These are phyloP conservation scores for Leptomonas pyrrhocoris DNA, from an alignment of 208 protist genomes.

Conservation along the genomic window DNA sequence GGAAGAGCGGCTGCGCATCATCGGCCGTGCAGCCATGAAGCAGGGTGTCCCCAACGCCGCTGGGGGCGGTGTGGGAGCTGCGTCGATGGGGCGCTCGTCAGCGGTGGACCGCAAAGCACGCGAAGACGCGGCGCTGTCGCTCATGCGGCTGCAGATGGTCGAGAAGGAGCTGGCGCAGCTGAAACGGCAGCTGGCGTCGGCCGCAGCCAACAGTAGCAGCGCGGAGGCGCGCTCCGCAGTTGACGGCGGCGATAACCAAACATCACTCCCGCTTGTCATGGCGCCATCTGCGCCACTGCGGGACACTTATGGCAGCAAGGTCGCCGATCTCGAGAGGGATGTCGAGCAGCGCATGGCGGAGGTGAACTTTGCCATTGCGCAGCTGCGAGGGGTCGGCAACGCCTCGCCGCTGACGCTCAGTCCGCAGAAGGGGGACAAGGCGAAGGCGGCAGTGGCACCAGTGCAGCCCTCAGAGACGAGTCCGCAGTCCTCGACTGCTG, in stretches of 20 bases:
- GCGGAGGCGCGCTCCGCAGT: not conserved
- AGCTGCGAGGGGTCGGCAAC: slow-evolving; percentile 41
- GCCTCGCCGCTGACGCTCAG: slow-evolving; percentile 13
- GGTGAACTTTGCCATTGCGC: slow-evolving; percentile 78
- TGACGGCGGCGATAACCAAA: not conserved
- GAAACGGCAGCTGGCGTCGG: slow-evolving; percentile 27
- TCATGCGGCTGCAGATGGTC: slow-evolving; percentile 85
- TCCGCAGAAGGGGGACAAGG: slow-evolving; percentile 5
- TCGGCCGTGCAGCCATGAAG: slow-evolving; percentile 77
- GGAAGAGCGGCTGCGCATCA: slow-evolving; percentile 86
- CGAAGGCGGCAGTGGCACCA: not conserved
- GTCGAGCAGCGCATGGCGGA: slow-evolving; percentile 87
- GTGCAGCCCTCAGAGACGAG: no score
- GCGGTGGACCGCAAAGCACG: slow-evolving; percentile 85
- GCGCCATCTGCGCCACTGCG: slow-evolving; percentile 31
- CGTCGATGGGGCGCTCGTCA: slow-evolving; percentile 19
- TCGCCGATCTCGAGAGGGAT: slow-evolving; percentile 75
- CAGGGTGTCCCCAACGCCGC: slow-evolving; percentile 26
- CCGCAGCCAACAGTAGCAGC: not conserved
- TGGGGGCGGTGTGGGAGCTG: slow-evolving; percentile 5
- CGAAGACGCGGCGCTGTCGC: slow-evolving; percentile 81
- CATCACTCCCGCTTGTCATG: not conserved
- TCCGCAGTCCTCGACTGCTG: not conserved
- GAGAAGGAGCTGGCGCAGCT: slow-evolving; percentile 71
- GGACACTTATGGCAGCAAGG: slow-evolving; percentile 61